Evolutionary conservation across 345 rosid species (phyloP), one percentile per base, ranked within the genome.

Genomic region (Trapa bicornis): DNA sequence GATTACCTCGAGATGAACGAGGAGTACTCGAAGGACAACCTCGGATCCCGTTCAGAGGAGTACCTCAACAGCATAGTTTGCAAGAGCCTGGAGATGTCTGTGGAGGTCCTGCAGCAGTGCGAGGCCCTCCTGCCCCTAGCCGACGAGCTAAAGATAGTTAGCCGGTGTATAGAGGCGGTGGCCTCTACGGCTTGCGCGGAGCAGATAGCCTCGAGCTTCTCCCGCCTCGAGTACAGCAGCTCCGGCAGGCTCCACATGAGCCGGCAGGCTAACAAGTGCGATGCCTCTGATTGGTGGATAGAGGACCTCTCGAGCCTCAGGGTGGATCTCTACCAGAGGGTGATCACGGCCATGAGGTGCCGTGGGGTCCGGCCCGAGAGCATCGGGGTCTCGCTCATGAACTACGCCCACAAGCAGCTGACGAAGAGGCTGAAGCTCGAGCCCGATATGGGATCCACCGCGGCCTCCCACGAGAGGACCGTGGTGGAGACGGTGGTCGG

Each of bases 311-410:
- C 97, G 2, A 88, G 85, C 75, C 88, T 93, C 42, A 73, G 92
- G 67, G 80, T 93, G 36, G 96, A 93, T 70, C 76, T 93, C 73
- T 93, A 88, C 65, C 88, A 86, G 63, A 83, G 91, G 72, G 89
- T 93, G 65, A 79, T 93, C 71, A 83, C 87, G 22, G 92, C 98
- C 6, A 93, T 93, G 96, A 93, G 88, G 74, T 93, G 90, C 47
- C 97, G 92, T 2, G 98, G 98, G 68, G 94, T 93, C 0, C 96
- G 96, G 47, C 85, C 98, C 2, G 98, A 93, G 85, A 93, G 98
- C 73, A 88, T 90, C 13, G 98, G 96, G 41, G 87, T 89, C 47
- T 93, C 96, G 12, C 84, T 93, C 67, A 78, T 90, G 64, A 88
- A 81, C 73, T 90, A 90, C 64, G 98, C 98, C 0, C 92, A 93